Evolutionary conservation across 2,329 filamentous ascomycete genomes (phyloP).

Genomic region (Beauveria australis): DNA sequence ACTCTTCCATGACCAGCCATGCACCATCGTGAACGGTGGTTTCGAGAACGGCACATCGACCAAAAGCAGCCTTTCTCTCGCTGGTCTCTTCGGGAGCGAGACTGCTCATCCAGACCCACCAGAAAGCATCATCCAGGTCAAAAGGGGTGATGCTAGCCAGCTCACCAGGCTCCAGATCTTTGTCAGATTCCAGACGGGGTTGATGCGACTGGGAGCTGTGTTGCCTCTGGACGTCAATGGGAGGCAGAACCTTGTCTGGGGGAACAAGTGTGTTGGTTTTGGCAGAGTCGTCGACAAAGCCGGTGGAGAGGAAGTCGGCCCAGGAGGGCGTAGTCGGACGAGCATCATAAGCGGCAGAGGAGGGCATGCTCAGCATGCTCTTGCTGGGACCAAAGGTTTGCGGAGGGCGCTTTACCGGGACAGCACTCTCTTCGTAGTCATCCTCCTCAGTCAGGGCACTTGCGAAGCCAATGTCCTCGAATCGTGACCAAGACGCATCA

Average conservation of each 20-base stretch:
- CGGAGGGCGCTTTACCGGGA: constrained; percentile 29
- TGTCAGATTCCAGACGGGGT: constrained; percentile 60
- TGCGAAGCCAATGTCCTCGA: constrained; percentile 89
- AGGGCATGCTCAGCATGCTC: constrained; percentile 34
- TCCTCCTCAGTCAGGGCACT: constrained; percentile 65
- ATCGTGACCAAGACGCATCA: constrained; percentile 93
- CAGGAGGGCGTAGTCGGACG: constrained; percentile 93
- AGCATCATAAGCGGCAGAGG: constrained; percentile 58
- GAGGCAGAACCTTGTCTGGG: constrained; percentile 83
- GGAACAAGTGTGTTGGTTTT: constrained; percentile 69
- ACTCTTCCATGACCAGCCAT: constrained; percentile 94
- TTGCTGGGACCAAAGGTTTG: constrained; percentile 13
- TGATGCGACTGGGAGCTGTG: constrained; percentile 81
- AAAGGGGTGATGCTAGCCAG: constrained; percentile 83
- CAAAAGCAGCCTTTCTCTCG: constrained; percentile 84
- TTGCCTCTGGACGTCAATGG: constrained; percentile 68
- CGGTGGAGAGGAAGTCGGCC: constrained; percentile 94
- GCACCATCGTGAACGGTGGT: constrained; percentile 72
- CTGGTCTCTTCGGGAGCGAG: constrained; percentile 82
- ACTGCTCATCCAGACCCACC: constrained; percentile 99
- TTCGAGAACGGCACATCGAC: constrained; percentile 85
- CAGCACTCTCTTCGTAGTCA: constrained; percentile 49
- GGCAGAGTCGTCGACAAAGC: constrained; percentile 71
- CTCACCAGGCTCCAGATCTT: constrained; percentile 77
- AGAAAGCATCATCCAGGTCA: constrained; percentile 90